Evolutionary conservation across 2,329 filamentous ascomycete species (phyloP), one percentile per base, ranked within the genome.

Genomic region (Penicillium sp.): DNA sequence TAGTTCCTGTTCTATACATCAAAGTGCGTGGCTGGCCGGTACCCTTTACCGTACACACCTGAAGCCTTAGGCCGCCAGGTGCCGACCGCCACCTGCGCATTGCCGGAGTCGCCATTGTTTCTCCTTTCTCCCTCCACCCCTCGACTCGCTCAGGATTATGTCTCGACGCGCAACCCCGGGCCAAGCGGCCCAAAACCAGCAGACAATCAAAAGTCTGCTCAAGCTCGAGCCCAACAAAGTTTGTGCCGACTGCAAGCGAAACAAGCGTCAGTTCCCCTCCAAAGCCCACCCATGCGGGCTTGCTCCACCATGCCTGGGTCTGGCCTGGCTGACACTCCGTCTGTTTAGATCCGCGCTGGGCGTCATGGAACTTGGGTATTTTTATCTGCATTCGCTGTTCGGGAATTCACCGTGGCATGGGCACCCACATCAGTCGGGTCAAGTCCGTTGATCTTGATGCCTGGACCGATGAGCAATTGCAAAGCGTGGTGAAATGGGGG

Each of bases 341-440:
- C 27, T 34, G 17, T 27, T 33, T 61, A 94, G 87, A 95, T 71
- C 92, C 92, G 44, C 79, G 92, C 84, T 98, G 92, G 92, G 92
- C 92, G 20, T 95, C 88, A 61, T 98, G 92, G 92, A 98, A 98
- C 64, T 70, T 98, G 37, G 92, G 92, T 55, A 81, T 98, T 60
- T 98, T 98, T 63, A 74, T 98, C 59, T 98, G 92, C 73, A 98
- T 98, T 64, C 84, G 89, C 62, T 98, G 92, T 69, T 98, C 92
- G 12, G 93, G 93, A 59, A 95, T 98, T 60, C 92, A 98, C 70
- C 85, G 92, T 60, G 88, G 90, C 52, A 96, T 98, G 89, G 92
- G 92, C 57, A 96, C 90, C 46, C 92, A 98, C 69, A 95, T 98
- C 65, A 95, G 88, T 67, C 79, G 85, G 66, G 92, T 98, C 65